These are phyloP conservation scores for Gaeumannomyces sp. DNA, from an alignment of 2,329 filamentous ascomycete species.

Conservation along the genomic window DNA sequence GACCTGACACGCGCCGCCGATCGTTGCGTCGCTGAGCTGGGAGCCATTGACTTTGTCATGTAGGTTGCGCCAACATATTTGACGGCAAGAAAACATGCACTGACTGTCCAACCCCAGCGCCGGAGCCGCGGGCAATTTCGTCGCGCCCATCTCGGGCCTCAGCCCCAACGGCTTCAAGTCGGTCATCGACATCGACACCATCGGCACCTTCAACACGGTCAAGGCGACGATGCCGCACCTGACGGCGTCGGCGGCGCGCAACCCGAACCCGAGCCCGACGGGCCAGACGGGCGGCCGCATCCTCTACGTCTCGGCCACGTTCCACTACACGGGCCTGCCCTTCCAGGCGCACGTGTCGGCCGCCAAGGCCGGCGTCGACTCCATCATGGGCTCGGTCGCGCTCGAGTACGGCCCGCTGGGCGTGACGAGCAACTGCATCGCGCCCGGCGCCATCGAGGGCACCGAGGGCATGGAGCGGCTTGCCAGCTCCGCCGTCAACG, in stretches of 20 bases:
- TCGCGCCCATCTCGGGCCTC: constrained; percentile 76
- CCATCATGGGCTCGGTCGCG: constrained; percentile 70
- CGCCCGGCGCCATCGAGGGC: constrained; percentile 76
- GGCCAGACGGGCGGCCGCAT: constrained; percentile 74
- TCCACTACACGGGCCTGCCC: constrained; percentile 83
- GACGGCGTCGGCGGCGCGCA: constrained; percentile 62
- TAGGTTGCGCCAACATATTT: constrained; percentile 33
- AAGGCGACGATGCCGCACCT: constrained; percentile 87
- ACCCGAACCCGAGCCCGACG: constrained; percentile 51
- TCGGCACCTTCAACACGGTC: constrained; percentile 90
- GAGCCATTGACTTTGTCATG: constrained; percentile 89
- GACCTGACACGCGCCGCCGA: constrained; percentile 69
- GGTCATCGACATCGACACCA: constrained; percentile 92
- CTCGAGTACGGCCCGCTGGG: constrained; percentile 88
- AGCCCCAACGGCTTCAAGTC: constrained; percentile 87
- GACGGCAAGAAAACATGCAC: not conserved
- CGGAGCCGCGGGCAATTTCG: constrained; percentile 92
- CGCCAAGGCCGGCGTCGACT: constrained; percentile 87
- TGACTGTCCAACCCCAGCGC: constrained; percentile 47
- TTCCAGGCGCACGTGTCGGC: constrained; percentile 86
- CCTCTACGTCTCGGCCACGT: constrained; percentile 82
- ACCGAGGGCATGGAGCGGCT: constrained; percentile 76
- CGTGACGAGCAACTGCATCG: constrained; percentile 80
- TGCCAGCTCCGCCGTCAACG: constrained; percentile 32
- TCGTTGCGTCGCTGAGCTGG: constrained; percentile 73